phyloP scores from a whole-genome alignment of 805 yeast species.

The Candida silvicultrix region DNA sequence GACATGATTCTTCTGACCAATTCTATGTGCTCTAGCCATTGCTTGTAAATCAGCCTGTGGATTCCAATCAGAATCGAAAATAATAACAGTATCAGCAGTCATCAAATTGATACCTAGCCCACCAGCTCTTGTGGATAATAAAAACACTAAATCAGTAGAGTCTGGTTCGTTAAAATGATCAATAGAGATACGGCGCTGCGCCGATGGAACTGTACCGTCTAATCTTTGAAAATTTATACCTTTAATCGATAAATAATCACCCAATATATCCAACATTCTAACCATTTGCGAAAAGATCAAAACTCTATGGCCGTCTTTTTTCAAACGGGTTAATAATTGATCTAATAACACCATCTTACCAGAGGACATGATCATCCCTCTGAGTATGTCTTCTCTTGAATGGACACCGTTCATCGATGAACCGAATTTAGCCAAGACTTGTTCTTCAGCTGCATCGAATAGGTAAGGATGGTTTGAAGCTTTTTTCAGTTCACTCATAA shows the following conservation, averaged over 20 bases:
- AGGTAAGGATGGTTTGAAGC: conserved; percentile 97
- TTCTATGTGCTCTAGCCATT: conserved; percentile 99
- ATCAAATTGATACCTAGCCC: conserved; percentile 96
- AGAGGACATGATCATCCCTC: conserved; percentile 94
- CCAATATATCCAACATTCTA: conserved; percentile 87
- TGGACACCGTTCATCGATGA: conserved; percentile 32
- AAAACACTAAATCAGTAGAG: conserved; percentile 84
- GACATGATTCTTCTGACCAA: conserved; percentile 98
- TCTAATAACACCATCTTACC: conserved; percentile 98
- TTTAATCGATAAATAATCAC: conserved; percentile 84
- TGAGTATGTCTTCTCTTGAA: conserved; percentile 72
- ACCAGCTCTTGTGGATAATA: conserved; percentile 95
- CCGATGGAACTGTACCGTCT: conserved; percentile 95
- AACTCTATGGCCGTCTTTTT: conserved; percentile 94
- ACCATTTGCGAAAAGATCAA: conserved; percentile 97
- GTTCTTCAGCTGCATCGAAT: conserved; percentile 88
- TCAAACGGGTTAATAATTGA: conserved; percentile 74
- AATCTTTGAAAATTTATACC: conserved; percentile 87
- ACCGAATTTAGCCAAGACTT: conserved; percentile 63
- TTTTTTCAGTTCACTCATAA: conserved; percentile 93
- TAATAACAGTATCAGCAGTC: conserved; percentile 99
- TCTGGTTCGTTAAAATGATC: conserved; percentile 95
- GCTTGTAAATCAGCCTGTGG: conserved; percentile 99
- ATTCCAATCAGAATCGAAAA: conserved; percentile 98
- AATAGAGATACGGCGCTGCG: conserved; percentile 88